A percentile compares a stretch with the other conserved stretches of the same genome.
Conservation (phyloP, 2,329 filamentous ascomycete genomes). For the Seiridium unicorne region DNA sequence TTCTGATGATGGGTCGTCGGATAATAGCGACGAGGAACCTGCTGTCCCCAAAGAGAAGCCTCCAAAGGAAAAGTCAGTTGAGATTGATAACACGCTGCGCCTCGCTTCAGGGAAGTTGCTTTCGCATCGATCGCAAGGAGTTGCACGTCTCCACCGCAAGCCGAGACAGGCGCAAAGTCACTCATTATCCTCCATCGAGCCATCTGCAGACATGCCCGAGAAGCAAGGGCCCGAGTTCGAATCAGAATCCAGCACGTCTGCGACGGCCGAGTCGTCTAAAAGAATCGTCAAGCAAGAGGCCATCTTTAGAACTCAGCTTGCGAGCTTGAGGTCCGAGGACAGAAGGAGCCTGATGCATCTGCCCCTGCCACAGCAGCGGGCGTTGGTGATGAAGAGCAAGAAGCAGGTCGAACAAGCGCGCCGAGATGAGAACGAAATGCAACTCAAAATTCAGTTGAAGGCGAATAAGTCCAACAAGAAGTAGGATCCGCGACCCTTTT, state of each 20-base stretch:
- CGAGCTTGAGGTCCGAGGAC: slow-evolving; percentile 20
- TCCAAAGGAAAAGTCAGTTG: background rate
- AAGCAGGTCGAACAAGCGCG: background rate
- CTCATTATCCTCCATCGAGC: slow-evolving; percentile 11
- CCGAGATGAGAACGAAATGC: background rate
- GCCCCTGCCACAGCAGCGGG: slow-evolving; percentile 17
- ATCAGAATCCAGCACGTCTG: slow-evolving; percentile 1
- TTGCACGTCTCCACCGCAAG: background rate
- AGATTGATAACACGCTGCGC: slow-evolving; percentile 17
- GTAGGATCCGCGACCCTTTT: background rate
- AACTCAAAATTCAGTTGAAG: background rate
- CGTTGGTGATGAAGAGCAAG: slow-evolving; percentile 15
- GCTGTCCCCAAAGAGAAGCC: background rate
- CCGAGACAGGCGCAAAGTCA: slow-evolving; percentile 8
- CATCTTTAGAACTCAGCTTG: slow-evolving; percentile 15
- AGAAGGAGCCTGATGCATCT: slow-evolving; percentile 20
- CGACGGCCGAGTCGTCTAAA: background rate
- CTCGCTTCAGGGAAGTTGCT: slow-evolving; percentile 23
- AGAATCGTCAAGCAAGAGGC: slow-evolving; percentile 19
- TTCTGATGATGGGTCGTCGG: background rate
- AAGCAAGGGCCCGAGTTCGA: slow-evolving; percentile 10
- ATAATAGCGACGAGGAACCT: background rate
- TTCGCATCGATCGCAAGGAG: slow-evolving; percentile 8
- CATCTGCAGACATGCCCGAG: background rate
- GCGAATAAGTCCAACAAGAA: background rate